Evolutionary conservation across 2,329 filamentous ascomycete genomes (phyloP).

Genomic region (Ophiocordyceps sinensis): DNA sequence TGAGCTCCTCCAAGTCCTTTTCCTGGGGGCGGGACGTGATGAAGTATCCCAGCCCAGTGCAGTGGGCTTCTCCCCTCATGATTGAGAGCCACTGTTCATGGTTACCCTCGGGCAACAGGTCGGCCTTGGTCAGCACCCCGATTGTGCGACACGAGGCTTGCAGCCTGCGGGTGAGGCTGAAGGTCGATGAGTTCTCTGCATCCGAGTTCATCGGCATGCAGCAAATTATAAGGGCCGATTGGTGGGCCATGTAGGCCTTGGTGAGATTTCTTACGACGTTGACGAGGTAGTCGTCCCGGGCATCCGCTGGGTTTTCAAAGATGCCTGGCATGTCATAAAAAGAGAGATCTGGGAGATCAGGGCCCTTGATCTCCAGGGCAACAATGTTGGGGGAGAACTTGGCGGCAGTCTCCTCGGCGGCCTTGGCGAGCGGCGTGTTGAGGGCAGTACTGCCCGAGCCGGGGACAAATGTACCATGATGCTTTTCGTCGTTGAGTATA

Average conservation of each 20-base stretch:
- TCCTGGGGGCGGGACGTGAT: slow-evolving; percentile 54
- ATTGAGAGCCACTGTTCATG: slow-evolving; percentile 46
- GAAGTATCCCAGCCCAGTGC: slow-evolving; percentile 62
- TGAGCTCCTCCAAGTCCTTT: slow-evolving; percentile 36
- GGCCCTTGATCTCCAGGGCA: slow-evolving; percentile 58
- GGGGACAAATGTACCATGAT: slow-evolving; percentile 39
- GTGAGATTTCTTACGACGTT: slow-evolving; percentile 59
- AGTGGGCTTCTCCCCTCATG: slow-evolving; percentile 45
- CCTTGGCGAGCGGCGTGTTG: slow-evolving; percentile 18
- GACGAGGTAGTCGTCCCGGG: slow-evolving; percentile 53
- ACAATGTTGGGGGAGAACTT: slow-evolving; percentile 77
- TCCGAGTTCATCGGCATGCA: slow-evolving; percentile 68
- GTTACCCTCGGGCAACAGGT: slow-evolving; percentile 43
- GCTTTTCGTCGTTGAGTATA: slow-evolving; percentile 50
- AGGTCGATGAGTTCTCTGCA: slow-evolving; percentile 58
- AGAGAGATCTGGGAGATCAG: slow-evolving; percentile 55
- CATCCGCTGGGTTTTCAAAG: slow-evolving; percentile 53
- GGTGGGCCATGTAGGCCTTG: slow-evolving; percentile 51
- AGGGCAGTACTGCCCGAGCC: slow-evolving; percentile 25
- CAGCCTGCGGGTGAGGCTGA: slow-evolving; percentile 44
- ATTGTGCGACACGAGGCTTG: slow-evolving; percentile 46
- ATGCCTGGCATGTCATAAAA: slow-evolving; percentile 81
- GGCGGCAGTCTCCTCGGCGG: slow-evolving; percentile 32
- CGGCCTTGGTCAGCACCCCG: slow-evolving; percentile 76
- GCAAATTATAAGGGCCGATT: slow-evolving; percentile 62